phyloP scores from a whole-genome alignment of 1,139 yeast genomes.

The Geotrichum restrictum region DNA sequence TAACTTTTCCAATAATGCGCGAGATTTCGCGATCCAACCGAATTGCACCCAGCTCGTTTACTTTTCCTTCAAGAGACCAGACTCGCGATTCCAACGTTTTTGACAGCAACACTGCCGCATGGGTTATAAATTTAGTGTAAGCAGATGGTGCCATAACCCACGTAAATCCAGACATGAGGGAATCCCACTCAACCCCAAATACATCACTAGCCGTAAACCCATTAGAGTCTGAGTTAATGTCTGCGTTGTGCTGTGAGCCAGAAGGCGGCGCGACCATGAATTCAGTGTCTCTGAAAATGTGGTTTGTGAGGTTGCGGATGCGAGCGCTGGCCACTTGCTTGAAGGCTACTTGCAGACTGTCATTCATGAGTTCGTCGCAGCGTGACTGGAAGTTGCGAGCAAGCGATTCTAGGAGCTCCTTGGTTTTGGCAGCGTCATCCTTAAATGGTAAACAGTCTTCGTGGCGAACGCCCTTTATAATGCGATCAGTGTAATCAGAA shows the following conservation, averaged over 20 bases:
- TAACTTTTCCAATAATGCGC: slow-evolving; percentile 49
- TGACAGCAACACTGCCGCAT: slow-evolving; percentile 51
- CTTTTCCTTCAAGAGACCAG: slow-evolving; percentile 58
- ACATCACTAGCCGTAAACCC: slow-evolving; percentile 27
- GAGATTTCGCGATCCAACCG: slow-evolving; percentile 81
- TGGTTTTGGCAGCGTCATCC: slow-evolving; percentile 47
- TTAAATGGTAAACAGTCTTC: slow-evolving; percentile 53
- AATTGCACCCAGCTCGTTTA: slow-evolving; percentile 80
- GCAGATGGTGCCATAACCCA: slow-evolving; percentile 52
- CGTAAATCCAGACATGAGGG: slow-evolving; percentile 60
- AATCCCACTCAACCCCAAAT: slow-evolving; percentile 63
- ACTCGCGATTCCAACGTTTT: slow-evolving; percentile 62
- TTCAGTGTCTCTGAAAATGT: slow-evolving; percentile 52
- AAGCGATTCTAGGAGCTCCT: slow-evolving; percentile 41
- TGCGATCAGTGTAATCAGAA: slow-evolving; percentile 50
- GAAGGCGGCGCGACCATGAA: slow-evolving; percentile 41
- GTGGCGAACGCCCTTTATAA: slow-evolving; percentile 41
- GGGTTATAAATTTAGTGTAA: slow-evolving; percentile 49
- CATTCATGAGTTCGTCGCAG: slow-evolving; percentile 49
- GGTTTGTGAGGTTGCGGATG: slow-evolving; percentile 48
- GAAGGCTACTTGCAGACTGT: slow-evolving; percentile 54
- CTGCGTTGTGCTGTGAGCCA: slow-evolving; percentile 24
- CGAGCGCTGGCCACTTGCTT: slow-evolving; percentile 55
- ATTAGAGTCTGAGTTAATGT: slow-evolving; percentile 37
- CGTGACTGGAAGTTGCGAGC: slow-evolving; percentile 38